phyloP scores from a whole-genome alignment of 768 basidiomycete species.

The Leccinellum rugosiceps region DNA sequence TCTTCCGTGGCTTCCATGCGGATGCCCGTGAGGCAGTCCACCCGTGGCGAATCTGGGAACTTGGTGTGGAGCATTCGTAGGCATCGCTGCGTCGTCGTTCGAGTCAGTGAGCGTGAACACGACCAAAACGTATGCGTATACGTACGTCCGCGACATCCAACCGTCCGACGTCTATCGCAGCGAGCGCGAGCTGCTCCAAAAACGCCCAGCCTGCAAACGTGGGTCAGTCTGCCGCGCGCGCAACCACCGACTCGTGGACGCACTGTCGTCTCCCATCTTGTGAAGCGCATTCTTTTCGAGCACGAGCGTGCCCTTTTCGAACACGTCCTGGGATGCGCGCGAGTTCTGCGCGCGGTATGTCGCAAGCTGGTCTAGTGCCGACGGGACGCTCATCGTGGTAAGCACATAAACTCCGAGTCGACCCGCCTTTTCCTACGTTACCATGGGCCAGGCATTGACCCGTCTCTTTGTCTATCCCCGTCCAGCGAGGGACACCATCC shows the following conservation, averaged over 20 bases:
- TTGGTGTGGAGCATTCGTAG: conserved; percentile 56
- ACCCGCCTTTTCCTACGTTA: not conserved
- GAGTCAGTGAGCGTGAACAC: not conserved
- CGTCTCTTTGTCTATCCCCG: not conserved
- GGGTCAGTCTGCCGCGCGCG: not conserved
- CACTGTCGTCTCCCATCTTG: conserved; percentile 59
- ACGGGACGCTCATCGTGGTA: conserved; percentile 41
- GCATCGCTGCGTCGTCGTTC: conserved; percentile 23
- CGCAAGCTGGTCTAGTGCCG: conserved; percentile 51
- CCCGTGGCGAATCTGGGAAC: conserved; percentile 79
- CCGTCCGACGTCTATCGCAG: conserved; percentile 73
- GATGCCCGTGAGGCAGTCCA: conserved; percentile 74
- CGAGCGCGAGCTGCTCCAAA: conserved; percentile 75
- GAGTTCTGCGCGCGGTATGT: conserved; percentile 49
- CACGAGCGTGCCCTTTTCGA: conserved; percentile 50
- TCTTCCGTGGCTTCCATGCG: conserved; percentile 68
- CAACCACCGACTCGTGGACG: conserved; percentile 2
- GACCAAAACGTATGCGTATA: conserved; percentile 5
- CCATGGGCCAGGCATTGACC: not conserved
- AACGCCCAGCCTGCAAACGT: conserved; percentile 64
- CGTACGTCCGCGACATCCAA: conserved; percentile 73
- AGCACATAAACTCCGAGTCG: too few species aligned
- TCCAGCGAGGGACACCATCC: conserved; percentile 33
- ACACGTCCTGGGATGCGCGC: conserved; percentile 55
- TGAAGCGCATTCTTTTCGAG: conserved; percentile 44